Base-by-base conservation (phyloP, 2,329 filamentous ascomycete genomes). In the Aaosphaeria arxii region DNA sequence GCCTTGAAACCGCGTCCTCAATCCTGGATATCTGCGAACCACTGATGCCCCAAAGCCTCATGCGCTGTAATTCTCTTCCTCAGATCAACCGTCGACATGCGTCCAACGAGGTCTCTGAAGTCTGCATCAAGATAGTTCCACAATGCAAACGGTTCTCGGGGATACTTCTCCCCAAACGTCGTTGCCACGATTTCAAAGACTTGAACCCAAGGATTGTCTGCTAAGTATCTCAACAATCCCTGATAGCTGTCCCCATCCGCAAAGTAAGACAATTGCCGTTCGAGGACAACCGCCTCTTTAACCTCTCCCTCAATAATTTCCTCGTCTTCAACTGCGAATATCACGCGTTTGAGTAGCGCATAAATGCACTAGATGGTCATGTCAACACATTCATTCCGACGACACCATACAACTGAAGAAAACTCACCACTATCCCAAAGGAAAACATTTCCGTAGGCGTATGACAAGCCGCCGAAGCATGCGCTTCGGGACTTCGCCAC, bases 231-330 rank as follows among this genome's bases (percentile, higher is more conserved):
- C 35, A 78, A 54, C 47, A 78, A 64, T 17, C 63, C 69, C 33
- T 68, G 61, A 36, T 77, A 64, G 36, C 70, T 67, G 4, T 74
- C 59, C 59, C 64, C 61, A 51, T 78, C 70, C 39, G 69, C 70
- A 57, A 78, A 78, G 54, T 74, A 75, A 3, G 74, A 79, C 11
- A 78, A 67, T 52, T 77, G 75, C 24, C 72, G 71, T 51, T 74
- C 68, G 36, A 78, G 57, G 33, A 78, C 70, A 52, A 71, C 61
- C 40, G 65, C 66, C 41, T 73, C 61, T n/a, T 62, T 63, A 39
- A 73, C 70, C 30, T 64, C 55, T 58, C 64, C 51, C 57, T 69
- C 51, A 53, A 62, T 46, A 56, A 69, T 49, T 55, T 68, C 61
- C 33, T 66, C 58, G 40, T 70, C 61, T 47, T 61, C 63, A 45